Conservation (phyloP, 164 flowering plant species). For the Akebia trifoliata region DNA sequence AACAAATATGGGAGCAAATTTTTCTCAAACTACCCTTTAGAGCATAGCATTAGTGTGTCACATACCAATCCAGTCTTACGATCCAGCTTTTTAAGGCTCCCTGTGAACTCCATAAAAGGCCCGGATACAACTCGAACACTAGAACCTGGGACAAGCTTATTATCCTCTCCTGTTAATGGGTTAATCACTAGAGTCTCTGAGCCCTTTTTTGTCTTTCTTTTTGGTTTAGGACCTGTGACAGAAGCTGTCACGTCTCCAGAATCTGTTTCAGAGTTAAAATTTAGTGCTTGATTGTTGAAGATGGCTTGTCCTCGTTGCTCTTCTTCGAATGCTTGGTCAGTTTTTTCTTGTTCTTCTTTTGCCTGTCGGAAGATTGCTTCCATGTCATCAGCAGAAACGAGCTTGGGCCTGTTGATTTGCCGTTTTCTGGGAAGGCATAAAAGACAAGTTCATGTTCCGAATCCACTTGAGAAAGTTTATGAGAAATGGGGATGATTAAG, state of each 20-base stretch:
- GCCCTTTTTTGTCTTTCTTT: slow-evolving; percentile 31
- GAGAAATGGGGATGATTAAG: neutral
- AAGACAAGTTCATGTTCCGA: slow-evolving; percentile 1
- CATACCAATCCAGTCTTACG: slow-evolving; percentile 55
- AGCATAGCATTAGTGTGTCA: neutral
- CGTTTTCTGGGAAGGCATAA: slow-evolving; percentile 40
- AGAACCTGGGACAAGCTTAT: slow-evolving; percentile 47
- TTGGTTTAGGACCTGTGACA: slow-evolving; percentile 31
- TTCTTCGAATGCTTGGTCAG: slow-evolving; percentile 57
- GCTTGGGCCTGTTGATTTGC: slow-evolving; percentile 73
- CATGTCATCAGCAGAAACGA: slow-evolving; percentile 56
- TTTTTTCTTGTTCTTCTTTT: slow-evolving; percentile 65
- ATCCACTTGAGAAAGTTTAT: neutral
- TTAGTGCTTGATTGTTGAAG: slow-evolving; percentile 15
- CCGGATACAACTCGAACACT: slow-evolving; percentile 65
- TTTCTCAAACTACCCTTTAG: neutral
- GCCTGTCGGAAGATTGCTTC: slow-evolving; percentile 61
- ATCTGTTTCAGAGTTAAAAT: slow-evolving; percentile 12
- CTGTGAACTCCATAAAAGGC: slow-evolving; percentile 69
- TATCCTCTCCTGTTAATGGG: slow-evolving; percentile 13
- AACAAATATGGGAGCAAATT: neutral
- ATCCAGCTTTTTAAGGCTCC: slow-evolving; percentile 67
- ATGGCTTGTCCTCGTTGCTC: slow-evolving; percentile 34
- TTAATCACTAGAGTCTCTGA: slow-evolving; percentile 21
- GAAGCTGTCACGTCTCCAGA: slow-evolving; percentile 17